Evolutionary conservation across 768 basidiomycete genomes (phyloP).

Genomic region (Chlorophyllum brunneum): DNA sequence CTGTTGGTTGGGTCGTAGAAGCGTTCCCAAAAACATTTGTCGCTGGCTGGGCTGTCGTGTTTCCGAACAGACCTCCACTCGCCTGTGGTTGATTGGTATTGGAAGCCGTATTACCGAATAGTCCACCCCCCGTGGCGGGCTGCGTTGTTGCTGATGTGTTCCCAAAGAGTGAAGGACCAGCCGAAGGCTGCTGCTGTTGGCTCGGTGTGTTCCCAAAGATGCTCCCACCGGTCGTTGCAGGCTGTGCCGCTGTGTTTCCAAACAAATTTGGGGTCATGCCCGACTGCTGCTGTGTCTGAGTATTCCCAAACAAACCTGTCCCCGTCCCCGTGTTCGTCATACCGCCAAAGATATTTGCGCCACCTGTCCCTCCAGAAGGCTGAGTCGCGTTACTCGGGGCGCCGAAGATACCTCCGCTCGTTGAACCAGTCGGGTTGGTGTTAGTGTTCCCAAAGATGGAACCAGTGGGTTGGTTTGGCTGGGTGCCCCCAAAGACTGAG

Average conservation of each 20-base stretch:
- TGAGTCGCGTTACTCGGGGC: not conserved
- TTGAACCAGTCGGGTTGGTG: not conserved
- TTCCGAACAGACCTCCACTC: constrained; percentile 18
- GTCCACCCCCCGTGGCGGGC: constrained; percentile 23
- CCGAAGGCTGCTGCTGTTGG: no score
- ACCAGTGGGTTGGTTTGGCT: constrained; percentile 5
- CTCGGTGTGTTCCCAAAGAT: constrained; percentile 14
- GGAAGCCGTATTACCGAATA: constrained; percentile 22
- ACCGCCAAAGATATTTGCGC: constrained; percentile 11
- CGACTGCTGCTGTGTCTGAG: constrained; percentile 4
- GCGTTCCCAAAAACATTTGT: constrained; percentile 23
- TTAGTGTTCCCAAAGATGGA: constrained; percentile 8
- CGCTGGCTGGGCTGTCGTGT: constrained; percentile 10
- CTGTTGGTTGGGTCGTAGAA: constrained; percentile 12
- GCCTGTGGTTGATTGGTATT: constrained; percentile 3
- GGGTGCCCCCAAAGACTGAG: constrained; percentile 23
- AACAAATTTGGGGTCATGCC: no score
- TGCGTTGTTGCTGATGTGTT: no score
- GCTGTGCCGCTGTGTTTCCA: constrained; percentile 11
- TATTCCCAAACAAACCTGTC: constrained; percentile 25
- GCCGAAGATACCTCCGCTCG: no score
- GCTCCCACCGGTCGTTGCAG: constrained; percentile 6
- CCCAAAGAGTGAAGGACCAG: no score
- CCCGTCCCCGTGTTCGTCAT: constrained; percentile 11
- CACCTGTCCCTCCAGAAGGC: constrained; percentile 1